Evolutionary conservation across 2,329 filamentous ascomycete genomes (phyloP).

Genomic region (Blastomyces gilchristii): DNA sequence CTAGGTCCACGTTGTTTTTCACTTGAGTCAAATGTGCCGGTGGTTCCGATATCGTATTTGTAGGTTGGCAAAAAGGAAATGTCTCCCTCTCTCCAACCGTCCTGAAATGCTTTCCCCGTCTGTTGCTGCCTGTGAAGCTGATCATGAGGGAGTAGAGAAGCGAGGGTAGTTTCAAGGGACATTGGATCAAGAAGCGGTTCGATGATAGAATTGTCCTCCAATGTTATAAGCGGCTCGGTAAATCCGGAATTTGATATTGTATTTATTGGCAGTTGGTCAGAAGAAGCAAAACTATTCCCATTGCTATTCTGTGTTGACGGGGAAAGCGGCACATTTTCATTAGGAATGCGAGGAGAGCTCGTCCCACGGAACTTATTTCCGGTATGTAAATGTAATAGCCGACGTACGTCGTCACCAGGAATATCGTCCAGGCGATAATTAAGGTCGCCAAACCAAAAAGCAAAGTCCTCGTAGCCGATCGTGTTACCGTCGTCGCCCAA

Average conservation of each 20-base stretch:
- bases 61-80: constrained; percentile 90
- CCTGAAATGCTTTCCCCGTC: constrained; percentile 69
- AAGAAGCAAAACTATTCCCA: neutral
- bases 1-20: constrained; percentile 88
- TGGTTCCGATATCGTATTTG: constrained; percentile 93
- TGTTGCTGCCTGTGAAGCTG: constrained; percentile 68
- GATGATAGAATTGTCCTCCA: constrained; percentile 49
- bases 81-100: constrained; percentile 82
- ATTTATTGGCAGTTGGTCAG: neutral
- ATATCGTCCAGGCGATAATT: constrained; percentile 88
- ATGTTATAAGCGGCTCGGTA: constrained; percentile 14
- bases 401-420: constrained; percentile 79
- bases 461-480: constrained; percentile 84
- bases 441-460: constrained; percentile 92
- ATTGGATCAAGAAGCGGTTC: constrained; percentile 67
- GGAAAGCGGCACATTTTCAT: constrained; percentile 10
- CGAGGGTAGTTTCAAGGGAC: constrained; percentile 77
- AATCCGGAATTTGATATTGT: neutral
- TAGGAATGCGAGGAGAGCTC: constrained; percentile 14
- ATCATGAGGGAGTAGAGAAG: constrained; percentile 80
- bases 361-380: constrained; percentile 12
- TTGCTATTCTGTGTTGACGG: neutral
- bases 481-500: constrained; percentile 49
- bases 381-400: constrained; percentile 65
- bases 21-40: constrained; percentile 86